Evolutionary conservation across 2,329 filamentous ascomycete genomes (phyloP).

Genomic region (Zymoseptoria ardabiliae): DNA sequence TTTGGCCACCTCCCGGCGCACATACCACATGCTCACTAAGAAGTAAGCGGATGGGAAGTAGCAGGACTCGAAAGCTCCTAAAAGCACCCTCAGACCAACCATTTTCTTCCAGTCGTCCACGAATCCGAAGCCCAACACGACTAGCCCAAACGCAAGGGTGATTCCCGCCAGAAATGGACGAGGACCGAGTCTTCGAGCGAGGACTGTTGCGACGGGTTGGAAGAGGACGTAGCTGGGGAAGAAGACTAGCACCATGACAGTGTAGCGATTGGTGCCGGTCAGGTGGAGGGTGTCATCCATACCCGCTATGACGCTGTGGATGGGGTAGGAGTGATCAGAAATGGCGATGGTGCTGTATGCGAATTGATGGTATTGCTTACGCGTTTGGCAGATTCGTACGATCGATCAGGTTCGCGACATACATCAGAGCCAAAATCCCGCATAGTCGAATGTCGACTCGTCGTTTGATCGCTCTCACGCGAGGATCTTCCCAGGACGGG

Average conservation of each 20-base stretch:
- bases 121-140: slow-evolving; percentile 4
- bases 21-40: slow-evolving; percentile 1
- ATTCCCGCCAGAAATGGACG: slow-evolving; percentile 1
- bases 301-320: slow-evolving; percentile 3
- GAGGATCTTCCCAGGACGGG: slow-evolving; percentile 3
- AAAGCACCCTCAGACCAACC: neutral
- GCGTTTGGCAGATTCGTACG: slow-evolving; percentile 8
- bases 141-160: neutral
- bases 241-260: slow-evolving; percentile 5
- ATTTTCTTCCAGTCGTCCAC: slow-evolving; percentile 3
- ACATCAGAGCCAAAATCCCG: slow-evolving; percentile 6
- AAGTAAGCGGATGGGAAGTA: slow-evolving; percentile 3
- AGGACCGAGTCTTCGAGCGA: slow-evolving; percentile 1
- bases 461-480: slow-evolving; percentile 6
- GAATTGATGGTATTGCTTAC: neutral
- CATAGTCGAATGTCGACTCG: slow-evolving; percentile 5
- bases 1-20: slow-evolving; percentile 2
- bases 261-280: slow-evolving; percentile 4
- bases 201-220: slow-evolving; percentile 1
- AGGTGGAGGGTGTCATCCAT: slow-evolving; percentile 5
- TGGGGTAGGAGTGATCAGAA: neutral
- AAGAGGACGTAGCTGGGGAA: slow-evolving; percentile 6
- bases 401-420: slow-evolving; percentile 8
- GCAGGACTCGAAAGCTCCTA: slow-evolving; percentile 4
- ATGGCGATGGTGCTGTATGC: neutral